These are phyloP conservation scores for Candida ficus DNA, from an alignment of 805 yeast species.

Conservation along the genomic window DNA sequence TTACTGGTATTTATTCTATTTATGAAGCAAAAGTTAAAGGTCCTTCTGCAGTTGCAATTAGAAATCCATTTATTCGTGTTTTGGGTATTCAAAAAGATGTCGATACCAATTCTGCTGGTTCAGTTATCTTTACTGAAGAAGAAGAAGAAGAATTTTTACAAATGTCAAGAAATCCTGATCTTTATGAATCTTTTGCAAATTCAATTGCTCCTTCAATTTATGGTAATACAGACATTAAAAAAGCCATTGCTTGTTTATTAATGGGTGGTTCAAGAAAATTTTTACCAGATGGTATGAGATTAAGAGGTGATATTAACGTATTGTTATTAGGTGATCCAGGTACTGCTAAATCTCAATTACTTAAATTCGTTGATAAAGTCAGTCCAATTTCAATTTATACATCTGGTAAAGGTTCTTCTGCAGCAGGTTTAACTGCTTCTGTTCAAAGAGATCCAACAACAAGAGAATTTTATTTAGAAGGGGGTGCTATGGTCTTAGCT, in stretches of 20 bases:
- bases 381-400: slow-evolving; percentile 95
- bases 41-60: slow-evolving; percentile 72
- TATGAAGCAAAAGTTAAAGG: slow-evolving; percentile 66
- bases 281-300: slow-evolving; percentile 92
- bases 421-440: slow-evolving; percentile 98
- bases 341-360: slow-evolving; percentile 94
- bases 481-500: slow-evolving; percentile 99
- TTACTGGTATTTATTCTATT: slow-evolving; percentile 89
- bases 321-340: slow-evolving; percentile 96
- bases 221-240: slow-evolving; percentile 90
- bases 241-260: slow-evolving; percentile 84
- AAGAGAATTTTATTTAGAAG: slow-evolving; percentile 91
- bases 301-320: slow-evolving; percentile 96
- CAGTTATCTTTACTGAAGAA: slow-evolving; percentile 71
- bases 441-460: slow-evolving; percentile 89
- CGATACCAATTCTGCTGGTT: slow-evolving; percentile 60
- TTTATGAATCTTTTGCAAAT: slow-evolving; percentile 77
- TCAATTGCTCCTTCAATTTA: slow-evolving; percentile 96
- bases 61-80: slow-evolving; percentile 86
- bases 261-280: slow-evolving; percentile 93
- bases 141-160: slow-evolving; percentile 90
- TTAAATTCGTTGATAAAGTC: slow-evolving; percentile 92
- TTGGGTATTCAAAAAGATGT: slow-evolving; percentile 82
- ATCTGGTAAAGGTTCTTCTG: slow-evolving; percentile 98
- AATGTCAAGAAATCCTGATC: slow-evolving; percentile 74